Conservation (phyloP, 805 yeast genomes). For the Zygosaccharomyces lentus region DNA sequence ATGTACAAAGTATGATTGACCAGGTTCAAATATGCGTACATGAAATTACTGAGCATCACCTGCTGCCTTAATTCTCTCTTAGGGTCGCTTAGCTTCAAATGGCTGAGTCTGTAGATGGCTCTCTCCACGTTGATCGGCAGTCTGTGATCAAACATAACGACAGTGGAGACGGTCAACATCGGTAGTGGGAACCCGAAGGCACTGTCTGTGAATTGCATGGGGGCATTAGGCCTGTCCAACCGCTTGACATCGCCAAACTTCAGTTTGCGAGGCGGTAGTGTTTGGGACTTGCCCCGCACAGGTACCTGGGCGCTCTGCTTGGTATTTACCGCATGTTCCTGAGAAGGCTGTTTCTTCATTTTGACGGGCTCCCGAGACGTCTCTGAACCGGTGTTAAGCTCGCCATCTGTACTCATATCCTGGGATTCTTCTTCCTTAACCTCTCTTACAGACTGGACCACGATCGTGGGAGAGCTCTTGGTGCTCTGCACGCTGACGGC, state of each 20-base stretch:
- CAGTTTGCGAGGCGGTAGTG: slow-evolving; percentile 34
- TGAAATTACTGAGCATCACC: slow-evolving; percentile 87
- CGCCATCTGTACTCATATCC: slow-evolving; percentile 14
- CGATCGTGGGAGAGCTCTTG: slow-evolving; percentile 4
- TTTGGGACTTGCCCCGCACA: neutral
- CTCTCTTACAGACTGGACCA: slow-evolving; percentile 21
- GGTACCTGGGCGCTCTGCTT: neutral
- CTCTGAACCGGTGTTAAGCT: slow-evolving; percentile 10
- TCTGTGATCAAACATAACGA: slow-evolving; percentile 77
- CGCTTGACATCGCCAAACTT: slow-evolving; percentile 37
- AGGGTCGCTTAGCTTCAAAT: slow-evolving; percentile 89
- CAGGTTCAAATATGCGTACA: slow-evolving; percentile 93
- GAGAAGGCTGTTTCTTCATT: slow-evolving; percentile 4
- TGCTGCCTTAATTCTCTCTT: slow-evolving; percentile 88
- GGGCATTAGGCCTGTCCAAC: slow-evolving; percentile 48
- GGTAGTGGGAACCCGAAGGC: slow-evolving; percentile 88
- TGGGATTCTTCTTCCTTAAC: slow-evolving; percentile 25
- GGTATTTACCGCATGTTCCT: neutral
- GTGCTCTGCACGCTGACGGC: slow-evolving; percentile 19
- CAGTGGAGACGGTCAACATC: slow-evolving; percentile 69
- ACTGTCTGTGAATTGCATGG: slow-evolving; percentile 62
- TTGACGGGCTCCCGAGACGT: slow-evolving; percentile 8
- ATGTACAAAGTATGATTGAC: slow-evolving; percentile 86
- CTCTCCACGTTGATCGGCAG: slow-evolving; percentile 94
- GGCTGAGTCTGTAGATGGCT: slow-evolving; percentile 89